Evolutionary conservation across 495 filamentous ascomycete species (phyloP).

Genomic region (Penicillium bialowiezense): DNA sequence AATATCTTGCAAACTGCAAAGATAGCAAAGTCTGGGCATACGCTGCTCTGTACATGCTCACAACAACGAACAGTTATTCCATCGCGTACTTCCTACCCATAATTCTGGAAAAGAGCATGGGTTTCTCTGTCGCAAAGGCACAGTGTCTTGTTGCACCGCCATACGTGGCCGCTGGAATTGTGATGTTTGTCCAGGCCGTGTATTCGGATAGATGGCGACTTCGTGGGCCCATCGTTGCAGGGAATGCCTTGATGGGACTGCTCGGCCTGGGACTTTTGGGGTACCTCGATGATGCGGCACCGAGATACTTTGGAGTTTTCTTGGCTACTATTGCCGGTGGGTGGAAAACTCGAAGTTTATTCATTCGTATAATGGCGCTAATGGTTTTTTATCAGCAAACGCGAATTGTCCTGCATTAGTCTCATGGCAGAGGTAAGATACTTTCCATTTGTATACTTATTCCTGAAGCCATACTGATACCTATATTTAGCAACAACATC

Average conservation of each 20-base stretch:
- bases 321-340: constrained; percentile 3
- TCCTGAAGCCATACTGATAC: constrained; percentile 25
- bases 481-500: constrained; percentile 50
- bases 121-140: constrained; percentile 50
- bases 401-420: constrained; percentile 14
- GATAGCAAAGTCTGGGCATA: constrained; percentile 56
- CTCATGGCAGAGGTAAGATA: constrained; percentile 11
- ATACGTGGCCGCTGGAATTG: constrained; percentile 50
- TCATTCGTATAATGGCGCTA: not conserved
- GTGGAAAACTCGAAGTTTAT: not conserved
- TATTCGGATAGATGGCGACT: constrained; percentile 42
- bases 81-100: constrained; percentile 64
- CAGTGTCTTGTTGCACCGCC: constrained; percentile 59
- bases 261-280: not conserved
- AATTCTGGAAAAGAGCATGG: constrained; percentile 60
- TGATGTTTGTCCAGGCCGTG: constrained; percentile 37
- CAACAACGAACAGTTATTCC: constrained; percentile 48
- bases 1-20: constrained; percentile 36
- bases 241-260: constrained; percentile 31
- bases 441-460: not conserved
- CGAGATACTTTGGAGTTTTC: constrained; percentile 1
- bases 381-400: constrained; percentile 12
- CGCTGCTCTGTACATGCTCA: constrained; percentile 45
- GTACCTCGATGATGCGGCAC: not conserved
- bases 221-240: constrained; percentile 50